A percentile compares a stretch with the other conserved stretches of the same genome.
Conservation (phyloP, 192 early-diverging fungal species). For the Coemansia sp. region DNA sequence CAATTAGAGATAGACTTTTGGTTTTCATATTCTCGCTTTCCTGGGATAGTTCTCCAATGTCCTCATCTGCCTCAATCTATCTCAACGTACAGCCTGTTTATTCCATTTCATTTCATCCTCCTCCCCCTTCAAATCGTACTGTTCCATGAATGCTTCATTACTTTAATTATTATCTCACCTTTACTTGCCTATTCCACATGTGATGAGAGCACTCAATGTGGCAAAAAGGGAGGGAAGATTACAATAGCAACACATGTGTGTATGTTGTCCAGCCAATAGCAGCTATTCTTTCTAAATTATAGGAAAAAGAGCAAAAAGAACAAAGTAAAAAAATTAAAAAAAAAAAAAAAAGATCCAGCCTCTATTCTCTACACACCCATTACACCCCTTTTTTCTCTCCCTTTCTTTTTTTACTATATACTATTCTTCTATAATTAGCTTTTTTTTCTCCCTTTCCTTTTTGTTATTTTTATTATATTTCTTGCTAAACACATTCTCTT, state of each 20-base stretch:
- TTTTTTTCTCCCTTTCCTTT: constrained; percentile 7
- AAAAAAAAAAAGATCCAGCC: background rate
- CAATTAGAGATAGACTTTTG: too few species aligned
- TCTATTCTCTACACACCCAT: background rate
- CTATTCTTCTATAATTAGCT: constrained; percentile 8
- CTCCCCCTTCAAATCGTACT: too few species aligned
- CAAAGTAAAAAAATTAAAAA: background rate
- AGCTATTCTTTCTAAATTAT: background rate
- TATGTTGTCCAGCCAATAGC: constrained; percentile 1
- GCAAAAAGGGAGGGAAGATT: too few species aligned
- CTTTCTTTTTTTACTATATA: background rate
- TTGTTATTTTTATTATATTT: constrained; percentile 15
- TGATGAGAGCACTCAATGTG: too few species aligned
- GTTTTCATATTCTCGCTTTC: too few species aligned
- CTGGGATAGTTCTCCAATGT: too few species aligned
- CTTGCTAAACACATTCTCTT: background rate
- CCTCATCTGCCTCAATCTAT: too few species aligned
- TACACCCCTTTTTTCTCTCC: constrained; percentile 3
- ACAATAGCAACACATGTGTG: background rate
- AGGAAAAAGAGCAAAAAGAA: background rate
- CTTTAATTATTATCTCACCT: too few species aligned
- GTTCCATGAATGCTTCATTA: too few species aligned
- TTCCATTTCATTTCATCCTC: too few species aligned
- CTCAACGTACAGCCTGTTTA: too few species aligned
- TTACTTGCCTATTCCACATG: too few species aligned